Base-by-base conservation (phyloP, 208 protist species). In the Porcisia hertigi region DNA sequence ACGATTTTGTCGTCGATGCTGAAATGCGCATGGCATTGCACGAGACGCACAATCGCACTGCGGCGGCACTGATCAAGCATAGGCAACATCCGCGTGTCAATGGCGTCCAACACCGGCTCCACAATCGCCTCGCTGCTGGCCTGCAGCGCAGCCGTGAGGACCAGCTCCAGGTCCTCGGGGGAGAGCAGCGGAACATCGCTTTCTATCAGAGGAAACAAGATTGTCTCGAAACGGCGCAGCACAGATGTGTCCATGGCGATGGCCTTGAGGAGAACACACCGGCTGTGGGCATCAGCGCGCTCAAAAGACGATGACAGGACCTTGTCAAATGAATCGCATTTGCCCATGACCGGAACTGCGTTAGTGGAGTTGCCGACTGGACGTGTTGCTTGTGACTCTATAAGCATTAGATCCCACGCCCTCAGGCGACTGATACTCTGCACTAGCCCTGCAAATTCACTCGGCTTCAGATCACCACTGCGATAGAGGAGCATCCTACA, bases 11-110 rank as follows among this genome's bases (percentile, higher is more conserved):
- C 86, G 62, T 94, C 85, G 16, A 97, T 58, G 59, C 66, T 45
- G 63, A 93, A 92, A 47, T 75, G 57, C 43, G 89, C 82, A 73
- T 93, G 88, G 72, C 92, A 96, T 83, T 95, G 94, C 45, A 97
- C 69, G 18, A 96, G 73, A 0, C 94, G 91, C 52, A 97, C 87
- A 2, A 95, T 72, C 12, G 91, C 91, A 76, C 92, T 96, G 49
- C 87, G 88, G 8, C 82, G 77, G 76, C 92, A 94, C 70, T 94
- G 90, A 41, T 83, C 79, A 7, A 94, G 57, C 18, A 77, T 62
- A 16, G 77, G 66, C 41, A 95, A 69, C 55, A 97, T 69, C 2
- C 89, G 89, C 6, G 88, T 96, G 45, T 86, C 91, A 25, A 97
- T 86, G 30, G 86, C 82, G 72, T 97, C 94, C 60, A 97, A 72